phyloP scores from a whole-genome alignment of 352 stramenopile species.

The Pilasporangium apinafurcum region DNA sequence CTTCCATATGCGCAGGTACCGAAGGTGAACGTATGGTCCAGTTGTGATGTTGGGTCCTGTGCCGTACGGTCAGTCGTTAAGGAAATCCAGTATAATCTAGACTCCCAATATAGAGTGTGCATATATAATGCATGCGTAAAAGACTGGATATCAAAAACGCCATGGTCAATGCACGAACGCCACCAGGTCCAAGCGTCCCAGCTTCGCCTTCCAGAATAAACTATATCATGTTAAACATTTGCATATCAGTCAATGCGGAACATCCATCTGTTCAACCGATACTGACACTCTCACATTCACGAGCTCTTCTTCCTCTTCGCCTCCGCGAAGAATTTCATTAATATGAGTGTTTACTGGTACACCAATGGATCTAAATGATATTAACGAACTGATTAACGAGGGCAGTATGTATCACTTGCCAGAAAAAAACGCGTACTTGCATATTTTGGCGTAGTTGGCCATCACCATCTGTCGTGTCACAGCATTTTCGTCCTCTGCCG shows the following conservation, averaged over 20 bases:
- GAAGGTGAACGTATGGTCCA: constrained; percentile 56
- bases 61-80: constrained; percentile 48
- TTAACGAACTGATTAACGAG: background rate
- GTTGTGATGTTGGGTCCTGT: constrained; percentile 53
- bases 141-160: constrained; percentile 77
- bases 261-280: no score
- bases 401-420: background rate
- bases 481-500: constrained; percentile 51
- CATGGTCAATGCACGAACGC: constrained; percentile 57
- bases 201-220: constrained; percentile 75
- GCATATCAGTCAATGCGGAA: background rate
- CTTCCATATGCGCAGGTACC: constrained; percentile 79
- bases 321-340: constrained; percentile 60
- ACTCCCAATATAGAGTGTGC: background rate
- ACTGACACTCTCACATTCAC: constrained; percentile 33
- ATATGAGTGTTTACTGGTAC: constrained; percentile 57
- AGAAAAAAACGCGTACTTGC: constrained; percentile 30
- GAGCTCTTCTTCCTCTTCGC: constrained; percentile 64
- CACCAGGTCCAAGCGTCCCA: constrained; percentile 47
- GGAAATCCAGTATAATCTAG: no score
- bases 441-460: constrained; percentile 70
- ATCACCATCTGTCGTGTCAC: constrained; percentile 60
- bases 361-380: constrained; percentile 46
- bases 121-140: background rate
- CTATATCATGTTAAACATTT: constrained; percentile 13